phyloP scores from a whole-genome alignment of 352 stramenopile genomes.

The Blastocystis sp. region DNA sequence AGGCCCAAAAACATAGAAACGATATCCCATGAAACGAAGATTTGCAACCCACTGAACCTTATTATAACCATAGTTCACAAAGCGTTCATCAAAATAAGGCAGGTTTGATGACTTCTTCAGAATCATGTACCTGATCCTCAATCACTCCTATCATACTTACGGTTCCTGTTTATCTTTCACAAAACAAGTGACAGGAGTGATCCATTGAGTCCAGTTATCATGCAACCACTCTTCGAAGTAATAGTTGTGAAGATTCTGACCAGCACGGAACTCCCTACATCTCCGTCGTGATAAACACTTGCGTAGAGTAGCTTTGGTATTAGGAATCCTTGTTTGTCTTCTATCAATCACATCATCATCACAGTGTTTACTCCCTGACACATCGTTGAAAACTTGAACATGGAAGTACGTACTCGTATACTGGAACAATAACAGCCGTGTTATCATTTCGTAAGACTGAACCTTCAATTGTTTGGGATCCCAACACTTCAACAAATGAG shows the following conservation, averaged over 20 bases:
- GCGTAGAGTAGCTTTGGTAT: background rate
- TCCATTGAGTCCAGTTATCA: background rate
- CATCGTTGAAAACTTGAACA: background rate
- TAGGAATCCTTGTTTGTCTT: background rate
- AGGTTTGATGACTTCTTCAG: background rate
- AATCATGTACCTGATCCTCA: slow-evolving; percentile 47
- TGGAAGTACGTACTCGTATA: slow-evolving; percentile 16
- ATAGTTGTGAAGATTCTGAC: slow-evolving; percentile 59
- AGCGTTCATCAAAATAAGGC: slow-evolving; percentile 31
- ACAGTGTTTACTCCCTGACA: background rate
- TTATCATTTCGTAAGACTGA: background rate
- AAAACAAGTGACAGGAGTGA: slow-evolving; percentile 24
- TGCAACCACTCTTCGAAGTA: slow-evolving; percentile 51
- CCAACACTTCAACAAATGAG: background rate
- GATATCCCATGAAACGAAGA: slow-evolving; percentile 26
- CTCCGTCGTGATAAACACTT: background rate
- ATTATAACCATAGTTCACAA: slow-evolving; percentile 61
- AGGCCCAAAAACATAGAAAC: slow-evolving; percentile 38
- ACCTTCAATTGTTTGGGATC: background rate
- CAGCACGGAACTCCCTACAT: slow-evolving; percentile 46
- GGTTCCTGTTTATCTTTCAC: slow-evolving; percentile 59
- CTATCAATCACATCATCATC: background rate
- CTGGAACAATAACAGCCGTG: slow-evolving; percentile 33
- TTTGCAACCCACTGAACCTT: slow-evolving; percentile 45
- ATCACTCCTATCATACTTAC: background rate